A percentile compares a stretch with the other conserved stretches of the same genome.
Conservation (phyloP, 75 land plant species). For the Cupressus sempervirens region DNA sequence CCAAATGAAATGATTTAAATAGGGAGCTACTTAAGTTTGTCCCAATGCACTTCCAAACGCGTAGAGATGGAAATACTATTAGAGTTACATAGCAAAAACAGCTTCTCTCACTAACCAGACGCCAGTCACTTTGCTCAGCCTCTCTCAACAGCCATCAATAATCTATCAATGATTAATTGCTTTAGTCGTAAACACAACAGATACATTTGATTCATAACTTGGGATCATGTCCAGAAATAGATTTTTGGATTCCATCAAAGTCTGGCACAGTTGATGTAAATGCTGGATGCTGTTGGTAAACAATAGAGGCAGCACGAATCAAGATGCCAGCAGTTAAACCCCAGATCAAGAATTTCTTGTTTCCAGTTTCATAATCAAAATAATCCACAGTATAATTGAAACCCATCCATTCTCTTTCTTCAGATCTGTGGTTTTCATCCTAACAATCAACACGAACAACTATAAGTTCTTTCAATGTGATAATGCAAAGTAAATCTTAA, state of each 20-base stretch:
- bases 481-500: not conserved
- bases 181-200: not conserved
- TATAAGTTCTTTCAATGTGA: not conserved
- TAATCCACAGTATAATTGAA: constrained; percentile 64
- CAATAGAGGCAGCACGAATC: constrained; percentile 73
- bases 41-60: not conserved
- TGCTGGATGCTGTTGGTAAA: constrained; percentile 59
- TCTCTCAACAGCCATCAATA: not conserved
- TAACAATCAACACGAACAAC: constrained; percentile 18
- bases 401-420: constrained; percentile 75
- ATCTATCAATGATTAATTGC: not conserved
- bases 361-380: constrained; percentile 59
- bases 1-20: not conserved
- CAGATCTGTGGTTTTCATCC: constrained; percentile 73
- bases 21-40: not conserved
- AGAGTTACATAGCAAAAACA: not conserved
- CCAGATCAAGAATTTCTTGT: constrained; percentile 71
- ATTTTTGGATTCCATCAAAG: constrained; percentile 4
- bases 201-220: constrained; percentile 9
- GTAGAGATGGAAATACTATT: not conserved
- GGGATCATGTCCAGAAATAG: not conserved
- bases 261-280: constrained; percentile 42
- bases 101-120: not conserved
- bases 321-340: constrained; percentile 86
- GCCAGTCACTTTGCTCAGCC: not conserved